Conservation (phyloP, 2,329 filamentous ascomycete genomes). For the Coleophoma cylindrospora region DNA sequence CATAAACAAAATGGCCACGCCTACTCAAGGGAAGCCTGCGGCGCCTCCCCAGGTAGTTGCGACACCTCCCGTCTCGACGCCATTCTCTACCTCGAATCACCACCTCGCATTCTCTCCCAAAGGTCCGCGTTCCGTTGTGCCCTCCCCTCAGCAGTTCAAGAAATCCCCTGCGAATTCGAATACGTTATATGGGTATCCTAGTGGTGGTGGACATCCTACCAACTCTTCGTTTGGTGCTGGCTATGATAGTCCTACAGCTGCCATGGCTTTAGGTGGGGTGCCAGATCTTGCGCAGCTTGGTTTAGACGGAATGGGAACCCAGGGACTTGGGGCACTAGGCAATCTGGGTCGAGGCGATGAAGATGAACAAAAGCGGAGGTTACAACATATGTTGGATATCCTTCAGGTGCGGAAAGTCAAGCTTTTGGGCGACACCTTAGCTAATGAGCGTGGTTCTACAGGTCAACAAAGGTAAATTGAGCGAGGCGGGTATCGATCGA, state of each 20-base stretch:
- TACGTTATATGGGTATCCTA: constrained; percentile 32
- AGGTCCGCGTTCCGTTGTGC: constrained; percentile 38
- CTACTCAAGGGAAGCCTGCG: constrained; percentile 21
- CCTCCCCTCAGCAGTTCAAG: constrained; percentile 56
- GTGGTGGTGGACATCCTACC: constrained; percentile 30
- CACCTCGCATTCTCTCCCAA: constrained; percentile 52
- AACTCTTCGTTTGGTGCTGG: constrained; percentile 32
- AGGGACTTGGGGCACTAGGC: constrained; percentile 14
- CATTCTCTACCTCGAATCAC: constrained; percentile 49
- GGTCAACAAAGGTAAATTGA: constrained; percentile 56
- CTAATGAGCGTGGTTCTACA: constrained; percentile 12
- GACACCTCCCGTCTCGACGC: constrained; percentile 63
- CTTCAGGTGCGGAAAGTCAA: constrained; percentile 16
- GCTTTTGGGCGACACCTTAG: too few species aligned
- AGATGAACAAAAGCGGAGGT: constrained; percentile 42
- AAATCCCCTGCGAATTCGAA: constrained; percentile 52
- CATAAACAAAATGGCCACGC: constrained; percentile 24
- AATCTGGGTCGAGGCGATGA: constrained; percentile 33
- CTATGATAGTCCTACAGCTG: constrained; percentile 61
- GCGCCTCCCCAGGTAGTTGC: constrained; percentile 27
- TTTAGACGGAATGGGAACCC: constrained; percentile 39
- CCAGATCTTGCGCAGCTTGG: constrained; percentile 43
- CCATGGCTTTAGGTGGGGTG: constrained; percentile 53
- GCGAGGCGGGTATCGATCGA: constrained; percentile 69
- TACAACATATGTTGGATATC: constrained; percentile 28